Conservation (phyloP, 192 early-diverging fungal species). For the Podila minutissima region DNA sequence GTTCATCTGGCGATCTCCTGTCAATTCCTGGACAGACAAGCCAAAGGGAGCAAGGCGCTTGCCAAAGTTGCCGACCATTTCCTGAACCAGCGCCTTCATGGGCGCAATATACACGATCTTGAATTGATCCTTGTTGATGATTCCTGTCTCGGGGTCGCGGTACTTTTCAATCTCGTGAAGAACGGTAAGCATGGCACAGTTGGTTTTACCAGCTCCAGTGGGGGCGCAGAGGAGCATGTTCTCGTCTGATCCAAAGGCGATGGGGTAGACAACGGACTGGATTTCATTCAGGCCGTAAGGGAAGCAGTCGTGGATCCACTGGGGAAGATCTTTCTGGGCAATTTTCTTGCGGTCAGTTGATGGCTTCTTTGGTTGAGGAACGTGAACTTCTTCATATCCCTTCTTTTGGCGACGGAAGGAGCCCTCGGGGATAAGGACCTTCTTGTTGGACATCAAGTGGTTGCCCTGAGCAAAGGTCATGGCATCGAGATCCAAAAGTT, state of each 20-base stretch:
- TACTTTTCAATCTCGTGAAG: conserved; percentile 88
- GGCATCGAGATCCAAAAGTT: conserved; percentile 81
- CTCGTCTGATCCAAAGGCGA: conserved; percentile 90
- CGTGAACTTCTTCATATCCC: conserved; percentile 95
- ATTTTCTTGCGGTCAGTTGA: conserved; percentile 75
- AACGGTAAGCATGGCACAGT: conserved; percentile 96
- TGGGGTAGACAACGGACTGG: conserved; percentile 88
- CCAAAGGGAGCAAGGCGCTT: conserved; percentile 79
- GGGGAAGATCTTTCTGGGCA: conserved; percentile 72
- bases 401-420: conserved; percentile 89
- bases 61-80: conserved; percentile 94
- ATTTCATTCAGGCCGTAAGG: conserved; percentile 87
- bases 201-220: conserved; percentile 98
- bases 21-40: conserved; percentile 94
- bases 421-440: conserved; percentile 90
- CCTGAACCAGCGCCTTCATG: conserved; percentile 99
- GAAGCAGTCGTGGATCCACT: conserved; percentile 87
- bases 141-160: conserved; percentile 75
- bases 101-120: conserved; percentile 99
- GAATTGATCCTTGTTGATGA: conserved; percentile 83
- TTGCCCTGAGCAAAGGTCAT: conserved; percentile 92
- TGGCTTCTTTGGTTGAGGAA: conserved; percentile 87
- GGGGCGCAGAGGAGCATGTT: conserved; percentile 98
- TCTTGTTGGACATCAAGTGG: conserved; percentile 98
- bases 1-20: conserved; percentile 97